Evolutionary conservation across 164 flowering plant species (phyloP), one percentile per base, ranked within the genome.

Genomic region (Litsea cubeba): DNA sequence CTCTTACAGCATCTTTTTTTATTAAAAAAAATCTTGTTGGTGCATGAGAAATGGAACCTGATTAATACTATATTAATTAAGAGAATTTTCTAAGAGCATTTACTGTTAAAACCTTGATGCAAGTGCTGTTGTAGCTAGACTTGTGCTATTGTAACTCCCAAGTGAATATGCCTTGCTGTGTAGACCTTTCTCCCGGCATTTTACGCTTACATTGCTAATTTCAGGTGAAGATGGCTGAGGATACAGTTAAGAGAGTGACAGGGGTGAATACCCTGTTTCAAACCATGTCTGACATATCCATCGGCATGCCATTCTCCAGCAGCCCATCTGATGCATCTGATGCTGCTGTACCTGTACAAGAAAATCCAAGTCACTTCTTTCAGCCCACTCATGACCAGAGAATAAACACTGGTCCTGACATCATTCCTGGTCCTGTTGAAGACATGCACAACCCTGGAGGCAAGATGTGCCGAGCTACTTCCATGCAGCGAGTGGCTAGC

Each of bases 221-320:
- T 69, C 87, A 95, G 99, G 98, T 95, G 71, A 93, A 93, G 82
- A 89, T 91, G 95, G 95, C 97, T 5, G 98, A 95, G 80, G 97
- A 91, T 75, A 79, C 90, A 0, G 94, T 95, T 18, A 95, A 93
- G 79, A 82, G 97, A 83, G 86, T 88, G 22, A 88, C 97, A 17
- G 98, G 97, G 49, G 81, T 87, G 78, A 89, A 86, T 75, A 88
- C 97, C 3, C 30, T 90, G 70, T 82, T 90, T 78, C 97, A 87
- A 64, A 81, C 85, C 50, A 84, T 85, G 86, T 80, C 94, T 17
- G 93, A 92, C 68, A 78, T 90, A 63, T 65, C 87, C 8, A 69
- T 85, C 62, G 73, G 80, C 70, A 77, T 86, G 78, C 85, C 87
- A 50, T 91, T 83, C 66, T 72, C 85, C 49, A 80, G 87, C 62